Evolutionary conservation across 768 basidiomycete species (phyloP), one percentile per base, ranked within the genome.

Genomic region (Mycena crocata): DNA sequence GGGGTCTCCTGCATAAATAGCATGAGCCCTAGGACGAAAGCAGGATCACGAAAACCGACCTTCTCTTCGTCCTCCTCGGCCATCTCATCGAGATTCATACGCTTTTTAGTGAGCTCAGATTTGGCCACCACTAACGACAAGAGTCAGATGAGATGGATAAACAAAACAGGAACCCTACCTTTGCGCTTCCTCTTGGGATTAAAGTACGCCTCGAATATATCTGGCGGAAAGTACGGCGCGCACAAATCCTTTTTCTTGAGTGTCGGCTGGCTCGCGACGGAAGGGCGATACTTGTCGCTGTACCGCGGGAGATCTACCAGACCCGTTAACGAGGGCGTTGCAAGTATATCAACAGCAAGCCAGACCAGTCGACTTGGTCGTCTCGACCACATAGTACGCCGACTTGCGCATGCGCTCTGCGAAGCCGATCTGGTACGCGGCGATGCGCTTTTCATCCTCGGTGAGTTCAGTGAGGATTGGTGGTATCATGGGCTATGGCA

Each of bases 201-300:
- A 78, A 95, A 95, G 75, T 93, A 92, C 13, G 84, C 84, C 42
- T 94, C 92, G 61, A 93, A 90, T 48, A 95, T 85, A 42, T 89
- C 90, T 17, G 83, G 75, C 7, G 94, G 94, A 71, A 95, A 95
- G 81, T 93, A 94, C 0, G 90, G 86, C 59, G 86, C 84, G 66
- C 94, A 87, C 5, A 95, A 79, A 30, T 93, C 89, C 69, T 85
- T 88, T 54, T 88, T 84, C 74, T 90, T 91, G 64, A 95, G 82
- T 40, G 85, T 81, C 14, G 93, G 92, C 62, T 89, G 89, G 1
- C 85, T 84, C 9, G 84, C 73, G 8, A 81, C 76, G 10, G 88
- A 89, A 3, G 90, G 87, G 9, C 90, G 85, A 75, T 94, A 94
- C 77, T 92, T 93, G 78, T 95, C 94, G 21, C 93, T 93, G 75